phyloP scores from a whole-genome alignment of 1,139 yeast genomes.

The Williopsis jadinii region DNA sequence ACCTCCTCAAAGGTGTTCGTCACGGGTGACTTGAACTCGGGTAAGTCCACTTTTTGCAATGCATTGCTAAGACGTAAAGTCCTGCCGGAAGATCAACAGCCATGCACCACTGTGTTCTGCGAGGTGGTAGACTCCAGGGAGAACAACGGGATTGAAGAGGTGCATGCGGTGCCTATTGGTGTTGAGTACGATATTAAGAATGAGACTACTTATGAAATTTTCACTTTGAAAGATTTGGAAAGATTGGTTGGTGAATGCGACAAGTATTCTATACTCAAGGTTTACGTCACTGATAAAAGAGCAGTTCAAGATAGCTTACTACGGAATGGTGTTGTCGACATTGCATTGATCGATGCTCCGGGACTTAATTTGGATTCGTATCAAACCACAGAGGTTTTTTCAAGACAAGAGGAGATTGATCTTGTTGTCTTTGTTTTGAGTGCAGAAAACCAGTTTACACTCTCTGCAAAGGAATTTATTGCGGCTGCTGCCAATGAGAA shows the following conservation, averaged over 20 bases:
- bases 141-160: conserved; percentile 75
- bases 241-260: conserved; percentile 72
- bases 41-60: conserved; percentile 93
- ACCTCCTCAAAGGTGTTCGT: conserved; percentile 90
- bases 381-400: conserved; percentile 91
- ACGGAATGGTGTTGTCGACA: conserved; percentile 88
- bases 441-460: conserved; percentile 92
- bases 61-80: conserved; percentile 73
- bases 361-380: conserved; percentile 91
- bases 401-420: conserved; percentile 96
- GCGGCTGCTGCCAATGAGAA: conserved; percentile 89
- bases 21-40: conserved; percentile 96
- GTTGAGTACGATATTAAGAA: conserved; percentile 51
- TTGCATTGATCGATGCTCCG: conserved; percentile 92
- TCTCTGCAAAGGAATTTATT: conserved; percentile 91
- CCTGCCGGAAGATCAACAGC: conserved; percentile 95
- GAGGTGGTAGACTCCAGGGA: conserved; percentile 85
- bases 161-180: conserved; percentile 81
- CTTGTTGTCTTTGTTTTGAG: conserved; percentile 92
- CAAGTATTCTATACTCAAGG: conserved; percentile 63
- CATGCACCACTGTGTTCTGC: conserved; percentile 94
- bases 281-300: conserved; percentile 74
- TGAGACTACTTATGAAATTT: conserved; percentile 56
- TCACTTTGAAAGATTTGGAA: conserved; percentile 49
- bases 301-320: conserved; percentile 64